Evolutionary conservation across 1,139 yeast genomes (phyloP).

Genomic region (Candida smagusa): DNA sequence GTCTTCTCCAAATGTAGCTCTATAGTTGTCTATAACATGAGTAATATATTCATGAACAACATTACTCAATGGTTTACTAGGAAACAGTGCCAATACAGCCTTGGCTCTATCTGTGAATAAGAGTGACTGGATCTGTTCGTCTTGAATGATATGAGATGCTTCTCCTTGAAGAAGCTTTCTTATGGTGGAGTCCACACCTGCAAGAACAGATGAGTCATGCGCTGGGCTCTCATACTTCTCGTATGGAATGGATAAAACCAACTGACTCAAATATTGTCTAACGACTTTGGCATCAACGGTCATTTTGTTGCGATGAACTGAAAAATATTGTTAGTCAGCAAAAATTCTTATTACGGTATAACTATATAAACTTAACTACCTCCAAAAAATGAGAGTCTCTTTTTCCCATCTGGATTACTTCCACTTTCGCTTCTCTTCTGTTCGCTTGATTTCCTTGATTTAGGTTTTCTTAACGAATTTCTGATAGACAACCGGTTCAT

Average conservation of each 20-base stretch:
- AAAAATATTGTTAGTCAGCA: neutral
- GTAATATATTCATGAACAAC: slow-evolving; percentile 21
- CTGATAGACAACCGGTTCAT: slow-evolving; percentile 45
- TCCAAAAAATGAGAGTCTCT: slow-evolving; percentile 33
- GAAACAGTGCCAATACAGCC: slow-evolving; percentile 11
- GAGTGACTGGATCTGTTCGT: slow-evolving; percentile 9
- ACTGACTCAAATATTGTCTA: slow-evolving; percentile 21
- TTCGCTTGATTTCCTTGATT: slow-evolving; percentile 31
- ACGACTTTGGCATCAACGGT: slow-evolving; percentile 8
- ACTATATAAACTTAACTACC: slow-evolving; percentile 4
- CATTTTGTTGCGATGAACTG: slow-evolving; percentile 1
- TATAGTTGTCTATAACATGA: slow-evolving; percentile 11
- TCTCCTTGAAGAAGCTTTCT: slow-evolving; percentile 23
- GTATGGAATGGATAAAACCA: slow-evolving; percentile 23
- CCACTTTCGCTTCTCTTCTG: slow-evolving; percentile 33
- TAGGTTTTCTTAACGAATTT: slow-evolving; percentile 36
- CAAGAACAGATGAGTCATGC: slow-evolving; percentile 5
- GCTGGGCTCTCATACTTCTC: slow-evolving; percentile 16
- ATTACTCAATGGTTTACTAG: slow-evolving; percentile 15
- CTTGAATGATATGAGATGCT: slow-evolving; percentile 19
- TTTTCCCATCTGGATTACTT: slow-evolving; percentile 21
- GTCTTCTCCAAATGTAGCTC: slow-evolving; percentile 10
- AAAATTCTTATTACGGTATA: neutral
- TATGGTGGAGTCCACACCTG: slow-evolving; percentile 12
- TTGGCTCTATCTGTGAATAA: slow-evolving; percentile 6